Percentiles rank a stretch among this genome's conserved stretches.
phyloP scores from a whole-genome alignment of 1,139 yeast species.

The Blastobotrys elegans region DNA sequence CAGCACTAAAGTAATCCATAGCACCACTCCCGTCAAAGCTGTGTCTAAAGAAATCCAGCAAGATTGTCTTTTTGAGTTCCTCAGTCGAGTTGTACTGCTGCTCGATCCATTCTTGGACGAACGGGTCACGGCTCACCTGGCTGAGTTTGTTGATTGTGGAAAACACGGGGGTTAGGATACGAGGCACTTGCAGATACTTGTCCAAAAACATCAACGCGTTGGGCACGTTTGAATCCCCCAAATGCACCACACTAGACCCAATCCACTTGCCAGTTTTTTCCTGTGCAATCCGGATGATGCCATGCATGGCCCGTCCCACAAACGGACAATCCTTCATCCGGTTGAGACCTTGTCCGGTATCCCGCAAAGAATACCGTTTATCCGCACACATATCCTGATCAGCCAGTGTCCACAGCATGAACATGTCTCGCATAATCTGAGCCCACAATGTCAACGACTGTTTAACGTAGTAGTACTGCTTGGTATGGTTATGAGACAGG shows the following conservation, averaged over 20 bases:
- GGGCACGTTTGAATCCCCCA: constrained; percentile 77
- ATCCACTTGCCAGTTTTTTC: constrained; percentile 60
- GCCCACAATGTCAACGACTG: constrained; percentile 72
- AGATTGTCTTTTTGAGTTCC: constrained; percentile 47
- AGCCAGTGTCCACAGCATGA: constrained; percentile 65
- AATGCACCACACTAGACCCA: constrained; percentile 69
- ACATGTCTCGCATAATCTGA: constrained; percentile 66
- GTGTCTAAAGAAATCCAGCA: constrained; percentile 65
- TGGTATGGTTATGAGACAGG: constrained; percentile 60
- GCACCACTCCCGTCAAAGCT: constrained; percentile 78
- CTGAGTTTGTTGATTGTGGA: constrained; percentile 51
- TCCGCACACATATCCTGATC: constrained; percentile 55
- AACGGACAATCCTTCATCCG: constrained; percentile 66
- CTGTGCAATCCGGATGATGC: constrained; percentile 56
- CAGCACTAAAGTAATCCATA: constrained; percentile 72
- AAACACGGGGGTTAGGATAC: constrained; percentile 64
- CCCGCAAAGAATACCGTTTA: constrained; percentile 50
- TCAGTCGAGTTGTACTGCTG: constrained; percentile 52
- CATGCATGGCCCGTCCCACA: constrained; percentile 62
- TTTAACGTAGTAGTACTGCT: constrained; percentile 63
- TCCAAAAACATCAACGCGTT: constrained; percentile 70
- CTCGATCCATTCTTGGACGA: constrained; percentile 45
- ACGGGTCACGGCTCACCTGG: constrained; percentile 43
- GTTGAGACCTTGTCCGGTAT: constrained; percentile 74
- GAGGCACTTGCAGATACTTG: constrained; percentile 70